Evolutionary conservation across 768 basidiomycete species (phyloP).

Genomic region (Mycena pura): DNA sequence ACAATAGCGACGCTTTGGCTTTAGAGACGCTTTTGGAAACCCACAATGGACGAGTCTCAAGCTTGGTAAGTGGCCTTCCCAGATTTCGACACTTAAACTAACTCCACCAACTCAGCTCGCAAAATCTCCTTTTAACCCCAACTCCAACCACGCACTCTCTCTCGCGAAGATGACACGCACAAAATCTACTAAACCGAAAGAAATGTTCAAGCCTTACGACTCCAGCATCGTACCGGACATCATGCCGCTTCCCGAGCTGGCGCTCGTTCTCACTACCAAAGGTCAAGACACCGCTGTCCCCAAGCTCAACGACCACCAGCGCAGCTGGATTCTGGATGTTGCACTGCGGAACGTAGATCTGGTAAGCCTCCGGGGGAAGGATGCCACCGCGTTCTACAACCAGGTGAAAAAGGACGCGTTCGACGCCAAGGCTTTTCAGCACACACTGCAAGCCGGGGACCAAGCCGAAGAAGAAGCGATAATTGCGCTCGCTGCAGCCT

Average conservation of each 20-base stretch:
- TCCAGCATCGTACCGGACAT: background rate
- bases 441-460: background rate
- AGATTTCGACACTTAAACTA: too few relatives aligned
- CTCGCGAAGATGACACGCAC: background rate
- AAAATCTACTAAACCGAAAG: background rate
- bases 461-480: background rate
- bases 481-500: background rate
- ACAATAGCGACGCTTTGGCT: too few relatives aligned
- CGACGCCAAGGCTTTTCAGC: slow-evolving; percentile 3
- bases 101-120: background rate
- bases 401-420: background rate
- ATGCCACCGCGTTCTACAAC: background rate
- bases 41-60: too few relatives aligned
- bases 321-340: slow-evolving; percentile 3
- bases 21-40: too few relatives aligned
- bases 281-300: background rate
- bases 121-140: too few relatives aligned
- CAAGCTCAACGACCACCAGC: slow-evolving; percentile 1
- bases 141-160: background rate
- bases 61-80: too few relatives aligned
- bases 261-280: background rate
- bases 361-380: background rate
- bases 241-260: slow-evolving; percentile 5
- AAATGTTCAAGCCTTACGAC: slow-evolving; percentile 13
- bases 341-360: background rate